Evolutionary conservation across 306 rosid species (phyloP).

Genomic region (Datisca glomerata): DNA sequence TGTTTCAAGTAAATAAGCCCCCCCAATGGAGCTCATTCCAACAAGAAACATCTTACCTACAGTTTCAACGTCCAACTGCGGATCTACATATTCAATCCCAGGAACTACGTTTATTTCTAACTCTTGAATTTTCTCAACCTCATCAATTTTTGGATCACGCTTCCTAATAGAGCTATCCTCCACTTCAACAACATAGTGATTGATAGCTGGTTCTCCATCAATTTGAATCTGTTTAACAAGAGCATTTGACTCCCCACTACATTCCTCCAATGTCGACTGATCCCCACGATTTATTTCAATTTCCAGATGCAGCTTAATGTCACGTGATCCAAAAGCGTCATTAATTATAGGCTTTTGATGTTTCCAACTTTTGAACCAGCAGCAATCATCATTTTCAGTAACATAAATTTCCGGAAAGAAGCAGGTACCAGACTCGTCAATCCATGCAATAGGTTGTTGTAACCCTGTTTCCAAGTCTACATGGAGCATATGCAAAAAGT

Average conservation of each 20-base stretch:
- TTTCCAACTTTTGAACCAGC: neutral
- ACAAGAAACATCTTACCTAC: conserved; percentile 45
- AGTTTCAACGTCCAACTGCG: conserved; percentile 30
- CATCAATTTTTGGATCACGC: conserved; percentile 3
- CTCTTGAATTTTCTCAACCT: neutral
- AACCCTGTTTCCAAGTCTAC: conserved; percentile 60
- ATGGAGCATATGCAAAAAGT: conserved; percentile 71
- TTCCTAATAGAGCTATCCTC: conserved; percentile 45
- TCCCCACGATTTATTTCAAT: conserved; percentile 54
- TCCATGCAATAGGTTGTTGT: conserved; percentile 77
- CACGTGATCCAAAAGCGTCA: conserved; percentile 31
- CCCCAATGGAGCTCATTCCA: conserved; percentile 33
- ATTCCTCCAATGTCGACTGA: conserved; percentile 37
- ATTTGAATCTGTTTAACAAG: conserved; percentile 25
- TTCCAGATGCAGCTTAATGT: conserved; percentile 64
- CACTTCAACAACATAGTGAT: conserved; percentile 27
- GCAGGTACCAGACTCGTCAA: conserved; percentile 68
- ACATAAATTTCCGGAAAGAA: conserved; percentile 72
- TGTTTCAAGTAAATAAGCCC: conserved; percentile 35
- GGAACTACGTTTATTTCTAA: conserved; percentile 3
- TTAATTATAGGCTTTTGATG: conserved; percentile 6
- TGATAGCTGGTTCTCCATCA: conserved; percentile 25
- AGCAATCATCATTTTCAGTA: conserved; percentile 19
- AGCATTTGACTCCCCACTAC: conserved; percentile 75
- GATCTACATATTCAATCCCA: conserved; percentile 13